These are phyloP conservation scores for Penicillium soppii DNA, from an alignment of 495 filamentous ascomycete genomes.

Conservation along the genomic window DNA sequence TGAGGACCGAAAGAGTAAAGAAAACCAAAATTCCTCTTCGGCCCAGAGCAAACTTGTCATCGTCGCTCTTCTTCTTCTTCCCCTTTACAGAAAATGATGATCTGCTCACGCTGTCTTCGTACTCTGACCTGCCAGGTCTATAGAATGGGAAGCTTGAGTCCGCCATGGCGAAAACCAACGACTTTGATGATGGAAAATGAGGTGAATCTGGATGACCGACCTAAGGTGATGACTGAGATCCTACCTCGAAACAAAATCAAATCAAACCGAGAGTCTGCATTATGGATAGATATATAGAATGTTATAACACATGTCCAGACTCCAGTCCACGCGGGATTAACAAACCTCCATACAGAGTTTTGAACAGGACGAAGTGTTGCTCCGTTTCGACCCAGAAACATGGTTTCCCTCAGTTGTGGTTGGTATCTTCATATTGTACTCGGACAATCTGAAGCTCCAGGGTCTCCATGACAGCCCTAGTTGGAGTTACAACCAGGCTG, in stretches of 20 bases:
- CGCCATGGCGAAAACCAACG: neutral
- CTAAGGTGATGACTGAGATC: too few relatives aligned
- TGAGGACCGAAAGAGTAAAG: conserved; percentile 57
- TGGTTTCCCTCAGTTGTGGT: neutral
- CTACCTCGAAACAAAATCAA: neutral
- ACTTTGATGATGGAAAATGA: too few relatives aligned
- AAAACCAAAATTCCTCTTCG: conserved; percentile 27
- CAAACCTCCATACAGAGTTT: neutral
- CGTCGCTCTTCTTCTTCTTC: neutral
- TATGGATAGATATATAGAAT: neutral
- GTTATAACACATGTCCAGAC: neutral
- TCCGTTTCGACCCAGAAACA: neutral
- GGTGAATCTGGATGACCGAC: too few relatives aligned
- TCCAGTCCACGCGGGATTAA: neutral
- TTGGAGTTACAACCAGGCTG: neutral
- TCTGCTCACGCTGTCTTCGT: conserved; percentile 1
- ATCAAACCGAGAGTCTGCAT: neutral
- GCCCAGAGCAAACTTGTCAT: conserved; percentile 26
- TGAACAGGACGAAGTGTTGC: conserved; percentile 6
- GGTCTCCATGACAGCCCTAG: neutral
- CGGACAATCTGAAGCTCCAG: neutral
- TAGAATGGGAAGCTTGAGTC: conserved; percentile 9
- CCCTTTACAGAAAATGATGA: conserved; percentile 4
- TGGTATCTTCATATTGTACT: neutral
- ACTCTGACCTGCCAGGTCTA: conserved; percentile 6